Percentiles rank a stretch among this genome's conserved stretches.
Evolutionary conservation across 2,329 filamentous ascomycete genomes (phyloP).

Genomic region (Herpotrichia juniperi): DNA sequence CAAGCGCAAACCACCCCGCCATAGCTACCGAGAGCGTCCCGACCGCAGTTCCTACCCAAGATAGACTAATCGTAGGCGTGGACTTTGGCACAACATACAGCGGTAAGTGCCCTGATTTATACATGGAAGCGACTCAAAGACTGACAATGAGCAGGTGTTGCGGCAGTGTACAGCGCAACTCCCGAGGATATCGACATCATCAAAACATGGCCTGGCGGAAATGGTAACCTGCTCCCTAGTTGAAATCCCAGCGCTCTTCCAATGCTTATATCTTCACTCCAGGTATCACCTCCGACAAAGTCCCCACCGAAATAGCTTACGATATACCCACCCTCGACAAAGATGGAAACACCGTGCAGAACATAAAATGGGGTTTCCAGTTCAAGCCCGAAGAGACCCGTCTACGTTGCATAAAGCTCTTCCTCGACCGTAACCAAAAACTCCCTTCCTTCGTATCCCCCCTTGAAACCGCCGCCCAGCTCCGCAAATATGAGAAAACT

Average conservation of each 20-base stretch:
- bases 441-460: constrained; percentile 81
- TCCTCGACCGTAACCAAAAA: constrained; percentile 80
- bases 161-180: constrained; percentile 74
- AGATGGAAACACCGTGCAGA: constrained; percentile 23
- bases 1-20: constrained; percentile 29
- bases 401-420: constrained; percentile 82
- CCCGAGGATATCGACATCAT: constrained; percentile 84
- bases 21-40: constrained; percentile 14
- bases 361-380: constrained; percentile 79
- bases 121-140: neutral
- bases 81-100: constrained; percentile 88
- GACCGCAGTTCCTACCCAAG: constrained; percentile 41
- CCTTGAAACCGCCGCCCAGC: constrained; percentile 75
- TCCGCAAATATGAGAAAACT: constrained; percentile 76
- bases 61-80: constrained; percentile 76
- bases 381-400: constrained; percentile 78
- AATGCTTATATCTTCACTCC: constrained; percentile 15
- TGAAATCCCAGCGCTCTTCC: neutral
- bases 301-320: constrained; percentile 76
- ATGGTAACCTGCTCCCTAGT: constrained; percentile 54
- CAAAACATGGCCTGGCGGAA: constrained; percentile 80
- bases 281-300: constrained; percentile 82
- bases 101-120: constrained; percentile 52
- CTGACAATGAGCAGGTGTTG: constrained; percentile 57
- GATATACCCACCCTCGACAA: constrained; percentile 29